These are phyloP conservation scores for Calocybe cyanea DNA, from an alignment of 768 basidiomycete genomes.

Conservation along the genomic window DNA sequence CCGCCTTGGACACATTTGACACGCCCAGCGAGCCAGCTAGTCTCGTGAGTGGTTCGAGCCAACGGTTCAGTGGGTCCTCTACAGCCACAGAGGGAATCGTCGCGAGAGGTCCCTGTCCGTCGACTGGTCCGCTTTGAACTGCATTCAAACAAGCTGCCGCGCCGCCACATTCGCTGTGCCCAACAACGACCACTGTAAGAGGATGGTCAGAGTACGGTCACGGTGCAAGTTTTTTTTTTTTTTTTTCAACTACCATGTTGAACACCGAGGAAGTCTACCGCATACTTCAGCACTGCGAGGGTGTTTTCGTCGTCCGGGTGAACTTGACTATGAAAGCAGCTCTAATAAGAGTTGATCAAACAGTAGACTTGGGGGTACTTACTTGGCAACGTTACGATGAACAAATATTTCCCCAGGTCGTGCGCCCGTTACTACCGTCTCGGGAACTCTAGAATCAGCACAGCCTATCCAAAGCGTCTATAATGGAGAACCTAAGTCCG, in stretches of 20 bases:
- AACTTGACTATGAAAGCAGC: slow-evolving; percentile 55
- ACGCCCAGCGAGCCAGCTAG: slow-evolving; percentile 47
- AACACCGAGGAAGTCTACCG: slow-evolving; percentile 65
- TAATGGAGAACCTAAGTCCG: no score
- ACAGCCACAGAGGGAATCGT: slow-evolving; percentile 32
- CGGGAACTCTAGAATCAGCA: slow-evolving; percentile 83
- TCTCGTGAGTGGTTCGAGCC: slow-evolving; percentile 56
- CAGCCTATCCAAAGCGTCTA: slow-evolving; percentile 80
- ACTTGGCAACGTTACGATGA: slow-evolving; percentile 89
- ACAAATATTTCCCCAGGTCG: slow-evolving; percentile 82
- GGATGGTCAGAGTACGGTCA: background rate
- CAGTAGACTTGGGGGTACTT: slow-evolving; percentile 19
- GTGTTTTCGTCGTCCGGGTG: slow-evolving; percentile 68
- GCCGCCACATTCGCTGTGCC: slow-evolving; percentile 84
- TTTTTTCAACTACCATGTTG: slow-evolving; percentile 70
- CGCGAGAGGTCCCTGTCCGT: slow-evolving; percentile 25
- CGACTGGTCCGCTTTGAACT: slow-evolving; percentile 30
- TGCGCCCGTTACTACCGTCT: slow-evolving; percentile 63
- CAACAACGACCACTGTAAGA: slow-evolving; percentile 68
- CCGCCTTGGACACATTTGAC: slow-evolving; percentile 25
- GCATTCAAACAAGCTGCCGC: slow-evolving; percentile 53
- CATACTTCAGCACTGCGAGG: slow-evolving; percentile 70
- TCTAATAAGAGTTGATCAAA: background rate
- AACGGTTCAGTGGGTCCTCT: slow-evolving; percentile 56
- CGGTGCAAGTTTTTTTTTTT: no score